Evolutionary conservation across 306 rosid genomes (phyloP), one percentile per base, ranked within the genome.

Genomic region (Trichosanthes cucumerina): DNA sequence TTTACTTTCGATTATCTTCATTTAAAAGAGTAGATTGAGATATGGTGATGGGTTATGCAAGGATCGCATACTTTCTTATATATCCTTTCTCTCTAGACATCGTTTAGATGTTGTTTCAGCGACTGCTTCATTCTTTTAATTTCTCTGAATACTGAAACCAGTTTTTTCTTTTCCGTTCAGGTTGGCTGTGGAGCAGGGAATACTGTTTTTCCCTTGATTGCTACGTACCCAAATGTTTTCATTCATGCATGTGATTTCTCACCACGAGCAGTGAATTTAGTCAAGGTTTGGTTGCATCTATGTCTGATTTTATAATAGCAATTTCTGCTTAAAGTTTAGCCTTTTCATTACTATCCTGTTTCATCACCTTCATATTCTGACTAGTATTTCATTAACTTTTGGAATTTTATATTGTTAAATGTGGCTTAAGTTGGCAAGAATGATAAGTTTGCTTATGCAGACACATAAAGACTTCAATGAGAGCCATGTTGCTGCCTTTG

Each of bases 241-340:
- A 91, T 89, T 76, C 90, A 91, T 82, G 98, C 97, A 3, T 92
- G 97, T 56, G 98, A 95, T 86, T 95, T 95, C 89, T 95, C 98
- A 41, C 96, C 93, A 3, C 87, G 93, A 47, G 98, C 98, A 85
- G 74, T 95, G 84, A 86, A 91, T 57, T 86, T 95, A 88, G 97
- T 92, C 81, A 88, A 91, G 97, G 97, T 95, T 66, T 24, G 82
- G 75, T 71, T 28, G 7, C 24, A 63, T 63, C 70, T 15, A 69
- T 69, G n/a, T 28, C 21, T 71, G 34, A 72, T 9, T 72, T 72
- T 26, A 52, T 16, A 3, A 47, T 44, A 46, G 24, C 4, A 46
- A 7, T 72, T 72, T 24, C 24, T 72, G 33, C 41, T 7, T 24
- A 44, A 3, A 44, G 16, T 38, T 69, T 71, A 46, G 41, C 58